phyloP scores from a whole-genome alignment of 176 grass and related monocot genomes.

The Secale cereale region DNA sequence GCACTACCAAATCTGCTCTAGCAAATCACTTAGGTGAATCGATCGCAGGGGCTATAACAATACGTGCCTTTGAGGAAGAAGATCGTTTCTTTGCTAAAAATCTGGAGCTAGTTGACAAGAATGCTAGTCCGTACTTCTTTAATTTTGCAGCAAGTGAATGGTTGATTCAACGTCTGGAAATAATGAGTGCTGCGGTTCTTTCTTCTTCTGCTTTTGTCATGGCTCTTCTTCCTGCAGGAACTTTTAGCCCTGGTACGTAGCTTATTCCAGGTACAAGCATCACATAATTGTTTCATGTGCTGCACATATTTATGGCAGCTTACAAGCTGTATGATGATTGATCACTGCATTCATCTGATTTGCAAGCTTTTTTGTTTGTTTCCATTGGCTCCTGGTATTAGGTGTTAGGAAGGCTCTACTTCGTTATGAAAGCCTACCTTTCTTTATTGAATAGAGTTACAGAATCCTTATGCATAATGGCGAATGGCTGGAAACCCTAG shows the following conservation, averaged over 20 bases:
- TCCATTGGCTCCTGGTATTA: not conserved
- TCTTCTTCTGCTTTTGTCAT: constrained; percentile 77
- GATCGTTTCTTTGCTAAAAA: constrained; percentile 80
- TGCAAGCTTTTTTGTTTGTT: not conserved
- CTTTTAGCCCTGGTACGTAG: constrained; percentile 61
- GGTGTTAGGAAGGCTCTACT: not conserved
- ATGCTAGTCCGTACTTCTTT: constrained; percentile 73
- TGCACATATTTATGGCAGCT: not conserved
- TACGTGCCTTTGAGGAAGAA: constrained; percentile 84
- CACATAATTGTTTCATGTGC: not conserved
- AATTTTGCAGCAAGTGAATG: constrained; percentile 86
- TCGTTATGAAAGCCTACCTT: not conserved
- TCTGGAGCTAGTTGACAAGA: constrained; percentile 76
- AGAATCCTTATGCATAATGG: not conserved
- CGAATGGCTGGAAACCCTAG: not conserved
- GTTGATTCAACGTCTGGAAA: constrained; percentile 83
- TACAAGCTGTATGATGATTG: not conserved
- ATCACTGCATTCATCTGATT: not conserved
- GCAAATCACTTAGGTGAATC: constrained; percentile 91
- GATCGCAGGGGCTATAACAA: constrained; percentile 67
- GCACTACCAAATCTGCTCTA: constrained; percentile 85
- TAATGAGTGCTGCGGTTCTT: constrained; percentile 66
- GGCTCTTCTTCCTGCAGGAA: constrained; percentile 69
- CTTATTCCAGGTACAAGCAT: not conserved
- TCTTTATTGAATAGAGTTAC: not conserved